A percentile compares a stretch with the other conserved stretches of the same genome.
phyloP scores from a whole-genome alignment of 2,329 filamentous ascomycete genomes.

The Sodiomyces alkalinus region DNA sequence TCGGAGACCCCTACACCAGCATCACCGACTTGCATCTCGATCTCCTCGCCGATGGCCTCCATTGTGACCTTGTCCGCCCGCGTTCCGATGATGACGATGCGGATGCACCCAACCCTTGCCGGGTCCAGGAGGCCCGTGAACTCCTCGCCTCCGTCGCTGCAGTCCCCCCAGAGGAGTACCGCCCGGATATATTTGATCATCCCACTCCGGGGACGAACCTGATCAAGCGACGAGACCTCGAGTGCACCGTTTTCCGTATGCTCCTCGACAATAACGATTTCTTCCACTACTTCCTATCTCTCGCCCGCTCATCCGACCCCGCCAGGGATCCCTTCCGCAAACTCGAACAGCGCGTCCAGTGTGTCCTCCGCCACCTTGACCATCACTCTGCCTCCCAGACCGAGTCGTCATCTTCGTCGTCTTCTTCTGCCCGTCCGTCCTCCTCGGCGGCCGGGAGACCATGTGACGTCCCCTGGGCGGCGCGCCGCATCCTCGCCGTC shows the following conservation, averaged over 20 bases:
- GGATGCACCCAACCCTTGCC: constrained; percentile 15
- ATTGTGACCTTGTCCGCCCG: constrained; percentile 25
- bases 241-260: constrained; percentile 36
- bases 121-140: constrained; percentile 33
- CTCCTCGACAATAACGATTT: constrained; percentile 37
- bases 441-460: constrained; percentile 9
- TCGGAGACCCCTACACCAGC: constrained; percentile 30
- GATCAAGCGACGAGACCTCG: constrained; percentile 29
- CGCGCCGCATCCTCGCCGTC: constrained; percentile 27
- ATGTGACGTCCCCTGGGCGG: constrained; percentile 31
- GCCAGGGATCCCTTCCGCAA: constrained; percentile 31
- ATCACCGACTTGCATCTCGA: constrained; percentile 37
- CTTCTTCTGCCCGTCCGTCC: constrained; percentile 1
- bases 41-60: constrained; percentile 34
- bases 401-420: constrained; percentile 1
- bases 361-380: constrained; percentile 29
- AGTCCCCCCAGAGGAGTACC: constrained; percentile 23
- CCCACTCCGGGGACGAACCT: constrained; percentile 14
- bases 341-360: constrained; percentile 30
- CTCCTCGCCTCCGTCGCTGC: constrained; percentile 29
- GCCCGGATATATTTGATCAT: constrained; percentile 28
- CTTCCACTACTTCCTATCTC: constrained; percentile 35
- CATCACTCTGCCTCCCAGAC: constrained; percentile 11
- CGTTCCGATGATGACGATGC: constrained; percentile 5
- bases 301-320: constrained; percentile 26